Base-by-base conservation (phyloP, 2,329 filamentous ascomycete species). In the Blastomyces parvus region DNA sequence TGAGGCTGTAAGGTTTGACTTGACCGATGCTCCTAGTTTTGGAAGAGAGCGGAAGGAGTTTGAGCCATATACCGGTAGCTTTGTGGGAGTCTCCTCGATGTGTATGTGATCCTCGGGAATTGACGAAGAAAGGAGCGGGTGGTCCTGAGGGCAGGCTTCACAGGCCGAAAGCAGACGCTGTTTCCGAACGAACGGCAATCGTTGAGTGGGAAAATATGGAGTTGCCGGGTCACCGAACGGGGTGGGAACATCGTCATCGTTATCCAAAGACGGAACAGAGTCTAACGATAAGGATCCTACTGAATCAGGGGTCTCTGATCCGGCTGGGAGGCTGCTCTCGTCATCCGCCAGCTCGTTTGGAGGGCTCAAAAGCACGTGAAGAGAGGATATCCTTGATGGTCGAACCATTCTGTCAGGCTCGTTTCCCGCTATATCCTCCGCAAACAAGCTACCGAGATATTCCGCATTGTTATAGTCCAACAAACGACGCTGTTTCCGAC, bases 1-100 rank as follows among this genome's bases (percentile, higher is more conserved):
- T 0, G 85, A 87, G 1, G 84, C 82, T 0, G 84, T 87, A 53
- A 87, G 75, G 65, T 87, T 87, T 0, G 85, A 87, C 65, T 83
- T 86, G 74, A 87, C 84, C 1, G 79, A 81, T 22, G 76, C 77
- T 60, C 75, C 76, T 4, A 79, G 66, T 62, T 79, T 79, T 55
- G 79, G 77, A 48, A 74, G 67, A 69, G 70, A 65, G 68, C 73
- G 64, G 67, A 73, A 64, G 66, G 69, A 46, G 70, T 69, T 63
- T 72, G 72, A 58, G 59, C 30, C 13, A 48, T 74, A 71, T 42
- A 74, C 71, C 33, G 70, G 68, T 17, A 73, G 64, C 53, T 66
- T 59, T 30, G 74, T 70, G 33, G 69, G 63, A 38, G 67, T 56
- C 62, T 60, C 14, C 46, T 40, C 9, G 65, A 57, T 14, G 65